Base-by-base conservation (phyloP, 2,329 filamentous ascomycete genomes). In the Ceratocystiopsis brevicomis region DNA sequence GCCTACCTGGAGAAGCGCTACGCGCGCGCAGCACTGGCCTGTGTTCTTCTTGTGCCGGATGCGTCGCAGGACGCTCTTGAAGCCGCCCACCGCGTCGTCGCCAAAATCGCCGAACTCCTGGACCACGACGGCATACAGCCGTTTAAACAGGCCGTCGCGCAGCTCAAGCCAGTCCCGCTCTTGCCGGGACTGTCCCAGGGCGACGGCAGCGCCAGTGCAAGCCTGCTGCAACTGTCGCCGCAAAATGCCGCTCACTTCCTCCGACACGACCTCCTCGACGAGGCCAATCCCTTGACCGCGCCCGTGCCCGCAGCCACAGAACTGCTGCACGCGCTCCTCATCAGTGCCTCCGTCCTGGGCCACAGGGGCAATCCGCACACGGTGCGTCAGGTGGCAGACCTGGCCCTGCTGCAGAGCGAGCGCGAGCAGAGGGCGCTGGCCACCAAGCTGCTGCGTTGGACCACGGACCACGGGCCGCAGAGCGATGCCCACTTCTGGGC, bases 401-500 rank as follows among this genome's bases (percentile, higher is more conserved):
- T 87, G 38, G 70, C 69, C 13, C 69, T 87, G 45, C 61, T 78
- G 12, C 67, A 70, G 47, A 72, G 79, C 50, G 65, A 68, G 42
- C 63, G 68, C 6, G 79, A 85, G 47, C 81, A 87, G 53, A 69
- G 69, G 42, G 57, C 61, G 1, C 66, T 79, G 40, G 65, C 77
- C 5, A 57, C 65, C 16, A 75, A 69, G 48, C 61, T 80, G n/a
- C 61, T 84, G 42, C 68, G 70, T 47, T 59, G 61, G 3, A 53
- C 78, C 18, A 56, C 62, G 41, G 60, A 58, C 40, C 66, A 65
- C 44, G 63, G 64, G 13, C 61, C 69, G 2, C 74, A 69, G 47
- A 68, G 66, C 34, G 75, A 82, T 43, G 76, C 82, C 46, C 66
- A 66, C 33, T 73, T 71, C 47, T 82, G 78, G 78, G 61, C 66